Percentiles rank a stretch among this genome's conserved stretches.
These are phyloP conservation scores for Paralagenidium karlingii DNA, from an alignment of 352 stramenopile species.

Conservation along the genomic window DNA sequence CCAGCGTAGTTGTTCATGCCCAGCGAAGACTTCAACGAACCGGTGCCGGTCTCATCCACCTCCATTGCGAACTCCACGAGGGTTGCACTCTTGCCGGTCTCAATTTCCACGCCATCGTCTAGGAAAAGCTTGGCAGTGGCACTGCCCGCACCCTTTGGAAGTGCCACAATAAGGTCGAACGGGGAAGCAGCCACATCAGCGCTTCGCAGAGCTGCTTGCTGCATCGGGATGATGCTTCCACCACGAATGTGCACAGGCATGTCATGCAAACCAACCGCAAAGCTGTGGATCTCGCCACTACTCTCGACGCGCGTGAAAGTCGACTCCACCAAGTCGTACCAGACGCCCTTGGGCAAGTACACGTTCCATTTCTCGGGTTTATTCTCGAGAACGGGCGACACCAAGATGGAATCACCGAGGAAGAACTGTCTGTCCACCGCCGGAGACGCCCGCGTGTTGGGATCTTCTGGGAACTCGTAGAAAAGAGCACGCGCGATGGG, in stretches of 20 bases:
- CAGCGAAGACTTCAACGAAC: too few relatives aligned
- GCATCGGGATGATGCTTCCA: slow-evolving; percentile 29
- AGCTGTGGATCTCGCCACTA: slow-evolving; percentile 12
- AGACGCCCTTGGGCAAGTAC: slow-evolving; percentile 27
- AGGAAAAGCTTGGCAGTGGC: slow-evolving; percentile 31
- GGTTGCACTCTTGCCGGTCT: slow-evolving; percentile 10
- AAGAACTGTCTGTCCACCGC: slow-evolving; percentile 39
- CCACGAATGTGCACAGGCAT: slow-evolving; percentile 45
- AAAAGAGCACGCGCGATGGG: slow-evolving; percentile 44
- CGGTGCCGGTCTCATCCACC: slow-evolving; percentile 8
- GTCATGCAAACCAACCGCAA: slow-evolving; percentile 30
- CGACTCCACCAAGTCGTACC: slow-evolving; percentile 50
- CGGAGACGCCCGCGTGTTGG: too few relatives aligned
- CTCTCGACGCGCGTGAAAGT: slow-evolving; percentile 20
- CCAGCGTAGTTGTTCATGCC: too few relatives aligned
- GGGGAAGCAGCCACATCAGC: slow-evolving; percentile 20
- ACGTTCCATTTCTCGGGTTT: slow-evolving; percentile 22
- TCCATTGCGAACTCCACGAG: slow-evolving; percentile 19
- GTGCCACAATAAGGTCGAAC: slow-evolving; percentile 37
- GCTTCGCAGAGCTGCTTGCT: slow-evolving; percentile 30
- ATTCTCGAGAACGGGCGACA: slow-evolving; percentile 37
- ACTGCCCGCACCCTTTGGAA: slow-evolving; percentile 4
- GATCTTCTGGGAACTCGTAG: slow-evolving; percentile 46
- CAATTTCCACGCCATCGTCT: slow-evolving; percentile 34
- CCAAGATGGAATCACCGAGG: slow-evolving; percentile 20